A percentile compares a stretch with the other conserved stretches of the same genome.
Evolutionary conservation across 306 rosid genomes (phyloP).

Genomic region (Acacia crassicarpa): DNA sequence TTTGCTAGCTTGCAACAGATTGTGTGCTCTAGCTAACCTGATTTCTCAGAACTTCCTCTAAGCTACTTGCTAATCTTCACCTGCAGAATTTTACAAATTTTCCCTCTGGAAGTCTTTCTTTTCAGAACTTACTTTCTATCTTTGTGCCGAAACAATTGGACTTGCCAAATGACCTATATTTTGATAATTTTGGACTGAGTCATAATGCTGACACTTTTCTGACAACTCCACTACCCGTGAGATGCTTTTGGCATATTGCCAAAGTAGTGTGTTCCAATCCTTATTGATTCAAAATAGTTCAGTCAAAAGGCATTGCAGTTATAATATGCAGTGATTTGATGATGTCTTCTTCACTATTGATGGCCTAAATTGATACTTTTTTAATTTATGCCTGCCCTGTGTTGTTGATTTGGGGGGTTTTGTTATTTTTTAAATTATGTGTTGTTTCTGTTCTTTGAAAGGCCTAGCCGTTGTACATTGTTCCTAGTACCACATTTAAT

Average conservation of each 20-base stretch:
- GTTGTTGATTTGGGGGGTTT: background rate
- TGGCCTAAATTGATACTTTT: background rate
- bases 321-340: background rate
- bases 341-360: background rate
- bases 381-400: background rate
- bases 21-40: background rate
- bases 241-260: slow-evolving; percentile 4
- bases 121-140: background rate
- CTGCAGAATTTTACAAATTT: background rate
- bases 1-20: background rate
- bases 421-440: background rate
- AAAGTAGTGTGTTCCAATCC: background rate
- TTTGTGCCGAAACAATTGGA: background rate
- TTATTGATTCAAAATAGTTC: background rate
- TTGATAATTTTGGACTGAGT: background rate
- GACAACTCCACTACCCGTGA: background rate
- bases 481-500: background rate
- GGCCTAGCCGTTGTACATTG: background rate
- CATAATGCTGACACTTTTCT: background rate
- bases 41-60: background rate
- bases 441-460: slow-evolving; percentile 17
- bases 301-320: background rate
- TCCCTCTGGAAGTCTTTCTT: background rate
- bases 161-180: background rate
- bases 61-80: background rate